These are phyloP conservation scores for Mortierella sp. DNA, from an alignment of 371 early-diverging fungal species.

Conservation along the genomic window DNA sequence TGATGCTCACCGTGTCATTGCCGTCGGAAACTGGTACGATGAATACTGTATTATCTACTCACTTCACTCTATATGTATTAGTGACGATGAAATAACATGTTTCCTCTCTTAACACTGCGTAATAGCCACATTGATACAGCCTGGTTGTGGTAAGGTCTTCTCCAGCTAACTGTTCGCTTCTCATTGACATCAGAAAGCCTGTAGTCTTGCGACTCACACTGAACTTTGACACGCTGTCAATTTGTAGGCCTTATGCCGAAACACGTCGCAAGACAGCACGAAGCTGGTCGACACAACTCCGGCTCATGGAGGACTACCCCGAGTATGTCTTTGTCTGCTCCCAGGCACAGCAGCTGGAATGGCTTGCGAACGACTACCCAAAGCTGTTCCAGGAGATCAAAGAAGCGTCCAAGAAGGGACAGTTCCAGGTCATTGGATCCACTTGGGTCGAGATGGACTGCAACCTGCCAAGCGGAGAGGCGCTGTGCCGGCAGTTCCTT, in stretches of 20 bases:
- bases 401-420: slow-evolving; percentile 76
- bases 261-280: slow-evolving; percentile 96
- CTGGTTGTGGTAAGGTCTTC: slow-evolving; percentile 61
- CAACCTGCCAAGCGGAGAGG: slow-evolving; percentile 97
- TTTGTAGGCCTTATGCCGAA: slow-evolving; percentile 97
- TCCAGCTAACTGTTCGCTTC: background rate
- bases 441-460: slow-evolving; percentile 99
- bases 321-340: slow-evolving; percentile 93
- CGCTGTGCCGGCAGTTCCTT: slow-evolving; percentile 94
- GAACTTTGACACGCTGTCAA: slow-evolving; percentile 33
- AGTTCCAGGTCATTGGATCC: slow-evolving; percentile 96
- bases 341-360: slow-evolving; percentile 97
- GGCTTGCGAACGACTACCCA: slow-evolving; percentile 91
- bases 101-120: background rate
- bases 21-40: slow-evolving; percentile 85
- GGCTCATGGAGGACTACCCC: slow-evolving; percentile 89
- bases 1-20: slow-evolving; percentile 75
- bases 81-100: background rate
- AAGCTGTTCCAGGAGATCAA: slow-evolving; percentile 84
- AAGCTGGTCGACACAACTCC: slow-evolving; percentile 92
- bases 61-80: background rate
- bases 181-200: background rate
- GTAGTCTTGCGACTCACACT: background rate
- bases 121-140: slow-evolving; percentile 78
- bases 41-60: slow-evolving; percentile 58